Percentiles rank a stretch among this genome's conserved stretches.
These are phyloP conservation scores for Plasmodium sp. DNA, from an alignment of 169 alveolate species.

Conservation along the genomic window DNA sequence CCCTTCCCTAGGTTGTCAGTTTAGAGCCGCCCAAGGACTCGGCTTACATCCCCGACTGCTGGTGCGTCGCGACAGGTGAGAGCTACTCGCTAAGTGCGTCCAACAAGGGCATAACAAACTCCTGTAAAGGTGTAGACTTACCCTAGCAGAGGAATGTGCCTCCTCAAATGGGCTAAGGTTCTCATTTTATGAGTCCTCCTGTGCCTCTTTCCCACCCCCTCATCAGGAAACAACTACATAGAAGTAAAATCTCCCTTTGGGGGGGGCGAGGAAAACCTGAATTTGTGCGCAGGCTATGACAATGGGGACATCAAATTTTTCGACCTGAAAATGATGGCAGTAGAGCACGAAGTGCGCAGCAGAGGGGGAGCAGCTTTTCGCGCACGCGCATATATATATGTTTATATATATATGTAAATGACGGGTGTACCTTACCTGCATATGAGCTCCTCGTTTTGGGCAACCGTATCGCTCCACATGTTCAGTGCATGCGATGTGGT, in stretches of 20 bases:
- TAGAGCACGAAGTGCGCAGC: slow-evolving; percentile 43
- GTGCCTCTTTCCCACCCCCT: neutral
- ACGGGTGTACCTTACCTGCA: neutral
- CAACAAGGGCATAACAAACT: neutral
- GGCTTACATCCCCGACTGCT: slow-evolving; percentile 91
- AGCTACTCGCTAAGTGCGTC: neutral
- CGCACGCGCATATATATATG: neutral
- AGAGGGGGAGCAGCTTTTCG: neutral
- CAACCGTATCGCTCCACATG: neutral
- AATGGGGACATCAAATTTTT: slow-evolving; percentile 93
- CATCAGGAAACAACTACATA: slow-evolving; percentile 55
- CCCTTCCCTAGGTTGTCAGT: slow-evolving; percentile 81
- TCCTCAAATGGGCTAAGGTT: neutral
- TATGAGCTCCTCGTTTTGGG: neutral
- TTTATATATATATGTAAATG: neutral
- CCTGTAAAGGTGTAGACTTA: neutral
- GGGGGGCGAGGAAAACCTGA: slow-evolving; percentile 86
- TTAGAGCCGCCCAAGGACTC: slow-evolving; percentile 89
- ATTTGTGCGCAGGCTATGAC: slow-evolving; percentile 92
- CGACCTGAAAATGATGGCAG: slow-evolving; percentile 80
- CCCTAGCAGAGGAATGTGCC: neutral
- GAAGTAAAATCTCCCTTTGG: slow-evolving; percentile 72
- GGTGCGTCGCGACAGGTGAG: slow-evolving; percentile 93
- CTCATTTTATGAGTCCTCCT: neutral
- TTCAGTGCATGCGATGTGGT: neutral